Base-by-base conservation (phyloP, 805 yeast species). In the Kuraishia molischiana region DNA sequence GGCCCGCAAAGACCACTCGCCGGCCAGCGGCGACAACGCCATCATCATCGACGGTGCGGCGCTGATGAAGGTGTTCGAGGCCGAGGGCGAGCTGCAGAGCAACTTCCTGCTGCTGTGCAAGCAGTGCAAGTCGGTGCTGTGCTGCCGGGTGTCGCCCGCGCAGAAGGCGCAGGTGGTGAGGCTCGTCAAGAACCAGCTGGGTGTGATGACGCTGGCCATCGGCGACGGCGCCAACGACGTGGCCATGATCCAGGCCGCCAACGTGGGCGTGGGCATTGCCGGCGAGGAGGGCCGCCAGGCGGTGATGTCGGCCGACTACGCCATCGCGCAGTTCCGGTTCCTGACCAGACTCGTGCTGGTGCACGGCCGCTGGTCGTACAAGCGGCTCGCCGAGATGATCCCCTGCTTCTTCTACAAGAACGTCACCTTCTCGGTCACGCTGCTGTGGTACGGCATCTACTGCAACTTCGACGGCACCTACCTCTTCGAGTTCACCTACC, bases 161-260 rank as follows among this genome's bases (percentile, higher is more conserved):
- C 92, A 83, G 54, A 83, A 83, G 59, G 94, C 92, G 3, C 71
- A 71, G 13, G 82, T 84, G 19, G 90, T 82, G 18, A 66, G 62
- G 43, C 57, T 78, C 62, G 87, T 83, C 20, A 79, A 79, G 52
- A 62, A 67, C 22, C 67, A 69, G 6, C 66, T 83, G 46, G 69
- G 70, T 36, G 92, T 83, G 24, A 80, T 81, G 77, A 81, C 92
- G 0, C 64, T 83, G 40, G 85, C 90, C 0, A 76, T 83, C 53
- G 94, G 94, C 24, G 94, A 83, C 53, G 94, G 94, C 44, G 85
- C 92, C 19, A 83, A 83, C 51, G 94, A 83, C 55, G 92, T 83
- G 36, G 84, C 92, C 6, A 83, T 83, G 94, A 84, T 83, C 44
- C 90, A 82, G 51, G 82, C 85, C 24, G 90, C 94, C 4, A 80